These are phyloP conservation scores for Phytophthora uliginosa DNA, from an alignment of 352 stramenopile genomes.

Conservation along the genomic window DNA sequence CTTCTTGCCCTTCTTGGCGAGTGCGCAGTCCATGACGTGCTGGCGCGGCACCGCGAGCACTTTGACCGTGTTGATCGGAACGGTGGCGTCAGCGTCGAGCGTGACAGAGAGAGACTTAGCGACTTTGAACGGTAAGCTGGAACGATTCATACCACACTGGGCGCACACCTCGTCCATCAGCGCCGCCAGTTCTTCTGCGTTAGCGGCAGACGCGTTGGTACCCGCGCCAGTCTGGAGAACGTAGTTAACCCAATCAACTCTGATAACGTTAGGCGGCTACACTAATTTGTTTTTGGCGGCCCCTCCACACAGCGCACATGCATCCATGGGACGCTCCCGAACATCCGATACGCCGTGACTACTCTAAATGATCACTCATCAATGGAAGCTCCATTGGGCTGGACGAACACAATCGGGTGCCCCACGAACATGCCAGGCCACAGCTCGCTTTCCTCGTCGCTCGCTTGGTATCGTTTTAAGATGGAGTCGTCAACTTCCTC, in stretches of 20 bases:
- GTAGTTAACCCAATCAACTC: constrained; percentile 15
- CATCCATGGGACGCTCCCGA: neutral
- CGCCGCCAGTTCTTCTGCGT: constrained; percentile 1
- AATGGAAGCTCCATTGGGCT: too few relatives aligned
- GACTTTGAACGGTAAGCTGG: neutral
- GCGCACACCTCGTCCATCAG: neutral
- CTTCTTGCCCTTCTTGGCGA: constrained; percentile 4
- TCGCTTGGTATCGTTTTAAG: too few relatives aligned
- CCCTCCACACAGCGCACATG: neutral
- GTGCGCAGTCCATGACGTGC: constrained; percentile 3
- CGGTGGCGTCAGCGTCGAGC: neutral
- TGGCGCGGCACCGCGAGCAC: neutral
- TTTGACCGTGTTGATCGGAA: neutral
- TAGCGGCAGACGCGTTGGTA: neutral
- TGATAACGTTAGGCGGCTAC: constrained; percentile 2
- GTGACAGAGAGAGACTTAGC: neutral
- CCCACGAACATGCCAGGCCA: too few relatives aligned
- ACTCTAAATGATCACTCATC: too few relatives aligned
- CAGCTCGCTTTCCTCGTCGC: too few relatives aligned
- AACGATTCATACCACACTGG: neutral
- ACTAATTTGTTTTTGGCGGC: neutral
- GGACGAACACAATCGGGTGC: too few relatives aligned
- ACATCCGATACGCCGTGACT: too few relatives aligned
- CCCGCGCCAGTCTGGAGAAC: neutral
- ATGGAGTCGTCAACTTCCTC: too few relatives aligned